Conservation (phyloP, 345 rosid genomes). For the Hibiscus mutabilis region DNA sequence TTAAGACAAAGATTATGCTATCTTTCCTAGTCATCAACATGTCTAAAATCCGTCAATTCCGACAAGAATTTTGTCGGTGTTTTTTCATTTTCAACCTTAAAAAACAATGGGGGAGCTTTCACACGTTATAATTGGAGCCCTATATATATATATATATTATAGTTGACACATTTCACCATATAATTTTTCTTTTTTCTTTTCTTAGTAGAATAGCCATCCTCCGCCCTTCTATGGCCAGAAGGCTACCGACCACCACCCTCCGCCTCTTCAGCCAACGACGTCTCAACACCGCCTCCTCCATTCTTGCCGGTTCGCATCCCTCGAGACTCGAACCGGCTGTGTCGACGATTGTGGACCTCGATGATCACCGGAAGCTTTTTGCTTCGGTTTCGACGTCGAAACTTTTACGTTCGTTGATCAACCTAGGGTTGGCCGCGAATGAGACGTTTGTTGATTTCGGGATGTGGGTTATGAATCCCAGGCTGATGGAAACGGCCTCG, state of each 20-base stretch:
- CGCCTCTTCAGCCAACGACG: not conserved
- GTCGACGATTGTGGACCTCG: not conserved
- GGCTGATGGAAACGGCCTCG: too few species aligned
- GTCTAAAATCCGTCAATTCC: not conserved
- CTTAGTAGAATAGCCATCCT: not conserved
- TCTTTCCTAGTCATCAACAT: not conserved
- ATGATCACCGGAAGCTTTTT: too few species aligned
- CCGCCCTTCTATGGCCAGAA: not conserved
- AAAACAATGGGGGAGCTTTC: too few species aligned
- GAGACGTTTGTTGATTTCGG: too few species aligned
- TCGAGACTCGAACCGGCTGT: conserved; percentile 19
- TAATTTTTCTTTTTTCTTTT: not conserved
- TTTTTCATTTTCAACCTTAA: too few species aligned
- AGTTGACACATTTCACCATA: not conserved
- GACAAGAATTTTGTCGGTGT: not conserved
- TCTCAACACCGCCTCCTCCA: not conserved
- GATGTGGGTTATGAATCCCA: too few species aligned
- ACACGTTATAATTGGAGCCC: too few species aligned
- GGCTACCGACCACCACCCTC: not conserved
- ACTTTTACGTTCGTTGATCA: too few species aligned
- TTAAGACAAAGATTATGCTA: not conserved
- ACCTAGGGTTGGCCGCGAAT: too few species aligned
- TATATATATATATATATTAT: not conserved
- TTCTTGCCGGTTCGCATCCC: not conserved
- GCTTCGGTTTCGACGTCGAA: too few species aligned